Evolutionary conservation across 2,329 filamentous ascomycete species (phyloP).

Genomic region (Cercospora nicotianae): DNA sequence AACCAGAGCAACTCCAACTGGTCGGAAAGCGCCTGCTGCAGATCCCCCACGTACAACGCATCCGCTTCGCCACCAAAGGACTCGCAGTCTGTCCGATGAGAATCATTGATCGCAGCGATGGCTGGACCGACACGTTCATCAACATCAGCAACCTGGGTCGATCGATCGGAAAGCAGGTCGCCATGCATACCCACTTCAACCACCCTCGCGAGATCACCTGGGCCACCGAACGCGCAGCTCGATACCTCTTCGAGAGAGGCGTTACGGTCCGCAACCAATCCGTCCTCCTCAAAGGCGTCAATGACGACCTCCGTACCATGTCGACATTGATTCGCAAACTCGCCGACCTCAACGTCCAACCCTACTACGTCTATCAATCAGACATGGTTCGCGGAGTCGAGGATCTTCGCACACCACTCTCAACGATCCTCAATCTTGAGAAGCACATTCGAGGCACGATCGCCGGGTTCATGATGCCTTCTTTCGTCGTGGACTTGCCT

Average conservation of each 20-base stretch:
- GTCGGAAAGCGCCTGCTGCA: conserved; percentile 58
- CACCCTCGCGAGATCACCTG: conserved; percentile 63
- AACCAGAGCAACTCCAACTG: conserved; percentile 52
- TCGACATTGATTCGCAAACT: conserved; percentile 54
- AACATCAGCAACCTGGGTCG: conserved; percentile 54
- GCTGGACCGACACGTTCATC: conserved; percentile 57
- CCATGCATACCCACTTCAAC: conserved; percentile 66
- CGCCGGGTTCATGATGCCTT: conserved; percentile 63
- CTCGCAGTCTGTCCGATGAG: conserved; percentile 60
- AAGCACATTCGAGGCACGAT: conserved; percentile 59
- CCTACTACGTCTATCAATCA: conserved; percentile 67
- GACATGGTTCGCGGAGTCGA: conserved; percentile 63
- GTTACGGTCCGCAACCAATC: conserved; percentile 62
- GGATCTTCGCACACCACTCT: conserved; percentile 62
- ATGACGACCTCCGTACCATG: conserved; percentile 58
- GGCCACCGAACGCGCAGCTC: conserved; percentile 56
- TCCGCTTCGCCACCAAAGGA: conserved; percentile 64
- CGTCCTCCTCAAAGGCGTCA: conserved; percentile 60
- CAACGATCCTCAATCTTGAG: conserved; percentile 60
- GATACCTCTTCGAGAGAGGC: conserved; percentile 52
- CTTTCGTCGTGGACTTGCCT: conserved; percentile 64
- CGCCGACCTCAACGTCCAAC: conserved; percentile 58
- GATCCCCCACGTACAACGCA: conserved; percentile 59
- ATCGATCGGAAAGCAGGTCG: conserved; percentile 58
- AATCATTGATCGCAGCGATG: conserved; percentile 54